Evolutionary conservation across 2,329 filamentous ascomycete genomes (phyloP), one percentile per base, ranked within the genome.

Genomic region (Colletotrichum tofieldiae): DNA sequence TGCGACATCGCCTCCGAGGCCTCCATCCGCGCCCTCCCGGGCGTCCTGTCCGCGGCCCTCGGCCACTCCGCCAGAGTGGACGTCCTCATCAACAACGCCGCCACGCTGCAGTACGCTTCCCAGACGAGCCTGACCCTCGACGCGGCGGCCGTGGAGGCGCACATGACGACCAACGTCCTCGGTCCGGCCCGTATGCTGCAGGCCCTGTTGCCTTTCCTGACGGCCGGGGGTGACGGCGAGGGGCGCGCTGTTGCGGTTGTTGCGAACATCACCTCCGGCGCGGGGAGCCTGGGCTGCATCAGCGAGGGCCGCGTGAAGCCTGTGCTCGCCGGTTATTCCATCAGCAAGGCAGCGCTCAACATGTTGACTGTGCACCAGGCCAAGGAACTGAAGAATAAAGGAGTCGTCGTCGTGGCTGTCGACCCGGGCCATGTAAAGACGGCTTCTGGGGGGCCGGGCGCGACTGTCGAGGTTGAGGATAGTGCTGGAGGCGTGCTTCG

Each of bases 151-250:
- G 74, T 87, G 37, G 51, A 79, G 2, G 75, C 80, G n/a, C 82
- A 86, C 60, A 82, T 88, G 61, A 77, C 79, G 35, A 77, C 82
- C 73, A 87, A 88, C 66, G 85, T 87, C 4, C 66, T 86, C 23
- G 86, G 86, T 0, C 86, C 86, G 0, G 85, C 85, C 1, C 84
- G 84, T 68, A 80, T 82, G 8, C 80, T 85, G 0, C 79, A 86
- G 75, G 79, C 79, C 1, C 73, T 87, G 61, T 73, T 79, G 1
- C 76, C 76, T 41, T 79, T 49, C 76, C 82, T 51, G 64, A 37
- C 77, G 5, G 55, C 29, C 32, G 51, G 26, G 14, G 26, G 20
- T 18, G 18, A 62, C 9, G 18, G n/a, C 18, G 43, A 11, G n/a
- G 32, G 37, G 5, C 14, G 59, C 6, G n/a, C 71, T 0, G 54